Percentiles rank a stretch among this genome's conserved stretches.
Evolutionary conservation across 768 basidiomycete genomes (phyloP).

Genomic region (Termitomyces sp.): DNA sequence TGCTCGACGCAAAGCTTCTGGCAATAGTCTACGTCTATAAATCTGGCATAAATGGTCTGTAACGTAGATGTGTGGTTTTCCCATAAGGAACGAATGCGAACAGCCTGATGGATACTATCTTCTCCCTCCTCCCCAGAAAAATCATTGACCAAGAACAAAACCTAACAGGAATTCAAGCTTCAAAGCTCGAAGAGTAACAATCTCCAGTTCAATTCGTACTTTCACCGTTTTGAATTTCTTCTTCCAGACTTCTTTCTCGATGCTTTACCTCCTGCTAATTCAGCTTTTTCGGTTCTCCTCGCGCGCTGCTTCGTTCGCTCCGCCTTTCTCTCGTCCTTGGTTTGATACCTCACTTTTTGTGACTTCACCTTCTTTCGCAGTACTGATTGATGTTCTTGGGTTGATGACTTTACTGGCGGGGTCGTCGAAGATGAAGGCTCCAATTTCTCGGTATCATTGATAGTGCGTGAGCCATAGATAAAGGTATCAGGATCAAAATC

Average conservation of each 20-base stretch:
- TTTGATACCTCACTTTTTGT: conserved; percentile 63
- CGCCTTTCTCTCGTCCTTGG: conserved; percentile 56
- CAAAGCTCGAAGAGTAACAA: not conserved
- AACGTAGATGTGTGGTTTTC: not conserved
- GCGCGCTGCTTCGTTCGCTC: conserved; percentile 60
- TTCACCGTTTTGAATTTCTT: conserved; percentile 16
- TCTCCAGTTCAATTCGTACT: not conserved
- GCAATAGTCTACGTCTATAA: not conserved
- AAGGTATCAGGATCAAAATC: conserved; percentile 77
- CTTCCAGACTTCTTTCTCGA: conserved; percentile 32
- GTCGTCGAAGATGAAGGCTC: not conserved
- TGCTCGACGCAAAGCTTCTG: not conserved
- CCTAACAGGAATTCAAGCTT: not conserved
- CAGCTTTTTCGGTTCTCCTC: conserved; percentile 67
- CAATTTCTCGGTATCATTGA: not conserved
- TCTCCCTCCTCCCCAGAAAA: not conserved
- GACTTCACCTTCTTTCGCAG: conserved; percentile 24
- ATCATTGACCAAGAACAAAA: not conserved
- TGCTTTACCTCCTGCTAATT: conserved; percentile 61
- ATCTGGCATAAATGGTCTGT: not conserved
- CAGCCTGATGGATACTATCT: not conserved
- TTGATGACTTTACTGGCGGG: not conserved
- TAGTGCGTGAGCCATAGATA: conserved; percentile 39
- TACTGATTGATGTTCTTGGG: conserved; percentile 2
- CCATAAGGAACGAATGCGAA: not conserved